Conservation (phyloP, 805 yeast species). For the Priceomyces carsonii region DNA sequence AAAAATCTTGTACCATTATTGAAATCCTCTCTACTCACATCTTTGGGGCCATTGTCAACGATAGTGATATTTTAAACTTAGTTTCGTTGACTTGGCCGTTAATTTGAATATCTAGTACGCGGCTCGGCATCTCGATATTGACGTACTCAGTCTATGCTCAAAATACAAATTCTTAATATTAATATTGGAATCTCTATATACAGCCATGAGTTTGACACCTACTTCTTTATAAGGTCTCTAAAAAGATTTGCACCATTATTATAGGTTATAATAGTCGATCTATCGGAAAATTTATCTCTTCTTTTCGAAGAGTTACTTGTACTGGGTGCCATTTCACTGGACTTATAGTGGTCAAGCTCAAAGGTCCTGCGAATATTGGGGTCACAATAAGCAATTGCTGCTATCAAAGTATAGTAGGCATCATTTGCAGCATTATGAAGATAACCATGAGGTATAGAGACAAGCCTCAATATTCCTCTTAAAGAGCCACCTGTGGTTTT, state of each 20-base stretch:
- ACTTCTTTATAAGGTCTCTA: neutral
- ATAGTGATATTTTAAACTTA: too few species aligned
- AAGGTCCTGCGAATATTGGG: slow-evolving; percentile 32
- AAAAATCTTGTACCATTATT: too few species aligned
- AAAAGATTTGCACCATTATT: neutral
- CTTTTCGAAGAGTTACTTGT: slow-evolving; percentile 4
- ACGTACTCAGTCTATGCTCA: too few species aligned
- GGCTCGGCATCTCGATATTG: too few species aligned
- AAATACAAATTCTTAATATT: too few species aligned
- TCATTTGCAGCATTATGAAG: slow-evolving; percentile 76
- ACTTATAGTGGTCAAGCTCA: slow-evolving; percentile 17
- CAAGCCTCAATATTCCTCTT: slow-evolving; percentile 44
- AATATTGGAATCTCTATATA: too few species aligned
- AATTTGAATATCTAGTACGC: too few species aligned
- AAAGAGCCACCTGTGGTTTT: slow-evolving; percentile 46
- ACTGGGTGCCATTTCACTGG: neutral
- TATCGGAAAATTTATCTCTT: slow-evolving; percentile 8
- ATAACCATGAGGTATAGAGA: slow-evolving; percentile 56
- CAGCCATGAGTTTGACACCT: too few species aligned
- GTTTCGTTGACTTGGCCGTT: too few species aligned
- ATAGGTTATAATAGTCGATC: slow-evolving; percentile 6
- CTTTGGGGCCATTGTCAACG: slow-evolving; percentile 2
- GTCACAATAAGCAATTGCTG: slow-evolving; percentile 54
- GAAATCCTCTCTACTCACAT: neutral
- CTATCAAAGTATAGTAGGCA: slow-evolving; percentile 58